A percentile compares a stretch with the other conserved stretches of the same genome.
phyloP scores from a whole-genome alignment of 345 rosid genomes.

The Populus nigra region DNA sequence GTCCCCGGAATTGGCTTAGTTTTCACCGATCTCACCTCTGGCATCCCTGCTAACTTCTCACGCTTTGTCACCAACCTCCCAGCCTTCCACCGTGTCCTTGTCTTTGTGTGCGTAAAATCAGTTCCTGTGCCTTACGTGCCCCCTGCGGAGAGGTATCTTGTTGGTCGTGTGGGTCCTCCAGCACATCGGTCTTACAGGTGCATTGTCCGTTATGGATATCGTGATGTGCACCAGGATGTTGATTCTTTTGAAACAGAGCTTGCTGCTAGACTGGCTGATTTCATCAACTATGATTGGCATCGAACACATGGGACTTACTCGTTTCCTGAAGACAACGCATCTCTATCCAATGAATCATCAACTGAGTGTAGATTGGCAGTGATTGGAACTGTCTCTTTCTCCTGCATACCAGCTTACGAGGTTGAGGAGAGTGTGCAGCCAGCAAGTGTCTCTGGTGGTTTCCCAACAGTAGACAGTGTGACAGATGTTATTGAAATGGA shows the following conservation, averaged over 20 bases:
- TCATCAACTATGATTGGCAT: constrained; percentile 71
- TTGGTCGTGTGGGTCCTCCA: constrained; percentile 92
- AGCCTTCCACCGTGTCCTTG: constrained; percentile 86
- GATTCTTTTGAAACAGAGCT: constrained; percentile 85
- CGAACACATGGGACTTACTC: constrained; percentile 14
- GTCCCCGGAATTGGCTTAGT: constrained; percentile 96
- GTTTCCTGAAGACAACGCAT: constrained; percentile 13
- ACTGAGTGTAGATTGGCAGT: constrained; percentile 71
- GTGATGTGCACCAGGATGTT: constrained; percentile 91
- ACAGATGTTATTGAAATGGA: constrained; percentile 73
- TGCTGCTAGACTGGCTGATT: constrained; percentile 60
- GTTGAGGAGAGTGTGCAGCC: constrained; percentile 60
- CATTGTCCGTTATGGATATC: constrained; percentile 88
- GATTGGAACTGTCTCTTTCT: constrained; percentile 55
- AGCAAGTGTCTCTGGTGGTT: constrained; percentile 67
- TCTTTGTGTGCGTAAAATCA: constrained; percentile 88
- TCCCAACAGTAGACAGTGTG: constrained; percentile 61
- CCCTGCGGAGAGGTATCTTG: constrained; percentile 84
- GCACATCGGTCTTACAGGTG: constrained; percentile 84
- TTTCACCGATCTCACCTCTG: constrained; percentile 89
- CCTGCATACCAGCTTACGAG: constrained; percentile 48
- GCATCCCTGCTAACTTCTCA: constrained; percentile 96
- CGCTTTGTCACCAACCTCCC: constrained; percentile 99
- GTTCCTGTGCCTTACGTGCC: constrained; percentile 93
- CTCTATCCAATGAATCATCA: constrained; percentile 45